Evolutionary conservation across 257 asterid genomes (phyloP).

Genomic region (Petrea volubilis): DNA sequence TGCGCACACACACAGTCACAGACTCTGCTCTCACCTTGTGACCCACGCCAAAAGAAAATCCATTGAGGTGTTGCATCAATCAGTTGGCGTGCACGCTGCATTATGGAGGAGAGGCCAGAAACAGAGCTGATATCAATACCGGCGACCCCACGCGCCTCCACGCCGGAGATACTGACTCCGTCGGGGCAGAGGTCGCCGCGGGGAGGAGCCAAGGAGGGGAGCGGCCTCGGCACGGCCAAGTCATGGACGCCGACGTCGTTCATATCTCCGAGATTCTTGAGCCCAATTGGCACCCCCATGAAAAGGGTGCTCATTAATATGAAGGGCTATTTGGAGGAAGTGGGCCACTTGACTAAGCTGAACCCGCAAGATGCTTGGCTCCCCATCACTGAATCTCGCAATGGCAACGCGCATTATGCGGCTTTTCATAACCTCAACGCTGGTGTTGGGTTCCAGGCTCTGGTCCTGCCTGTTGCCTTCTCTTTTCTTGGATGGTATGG

Average conservation of each 20-base stretch:
- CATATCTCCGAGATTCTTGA: conserved; percentile 87
- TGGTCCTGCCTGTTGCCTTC: conserved; percentile 93
- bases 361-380: conserved; percentile 99
- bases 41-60: neutral
- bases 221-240: conserved; percentile 43
- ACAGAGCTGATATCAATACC: conserved; percentile 96
- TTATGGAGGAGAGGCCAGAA: conserved; percentile 93
- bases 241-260: conserved; percentile 99
- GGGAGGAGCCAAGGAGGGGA: conserved; percentile 24
- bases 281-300: conserved; percentile 99
- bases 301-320: conserved; percentile 84
- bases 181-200: conserved; percentile 93
- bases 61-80: neutral
- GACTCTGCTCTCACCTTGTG: neutral
- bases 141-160: conserved; percentile 94
- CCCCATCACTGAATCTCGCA: conserved; percentile 95
- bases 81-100: neutral
- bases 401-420: conserved; percentile 94
- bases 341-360: conserved; percentile 92
- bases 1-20: neutral
- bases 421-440: conserved; percentile 97
- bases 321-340: conserved; percentile 94
- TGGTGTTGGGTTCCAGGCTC: conserved; percentile 93
- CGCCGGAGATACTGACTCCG: conserved; percentile 93
- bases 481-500: conserved; percentile 95